Evolutionary conservation across 2,329 filamentous ascomycete species (phyloP).

Genomic region (Aspergillus sp.): DNA sequence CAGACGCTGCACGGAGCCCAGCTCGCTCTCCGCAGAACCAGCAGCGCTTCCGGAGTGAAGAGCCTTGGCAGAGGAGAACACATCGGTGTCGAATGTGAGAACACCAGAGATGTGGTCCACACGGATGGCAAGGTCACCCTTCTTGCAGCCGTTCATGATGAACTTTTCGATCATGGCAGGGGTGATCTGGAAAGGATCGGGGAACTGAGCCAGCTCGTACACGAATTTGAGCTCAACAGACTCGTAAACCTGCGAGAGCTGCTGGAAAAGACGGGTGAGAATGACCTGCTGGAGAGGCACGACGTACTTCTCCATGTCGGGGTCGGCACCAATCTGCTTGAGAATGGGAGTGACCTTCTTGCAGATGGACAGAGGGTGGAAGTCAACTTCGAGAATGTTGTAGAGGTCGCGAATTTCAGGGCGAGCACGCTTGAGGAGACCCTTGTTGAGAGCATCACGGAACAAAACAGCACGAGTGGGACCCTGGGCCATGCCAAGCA

Average conservation of each 20-base stretch:
- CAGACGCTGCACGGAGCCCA: constrained; percentile 84
- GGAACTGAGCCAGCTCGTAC: constrained; percentile 90
- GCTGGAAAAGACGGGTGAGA: constrained; percentile 96
- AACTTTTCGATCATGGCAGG: constrained; percentile 97
- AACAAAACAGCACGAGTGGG: constrained; percentile 90
- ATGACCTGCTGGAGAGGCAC: constrained; percentile 97
- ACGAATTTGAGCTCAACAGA: constrained; percentile 95
- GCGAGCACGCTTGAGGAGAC: constrained; percentile 86
- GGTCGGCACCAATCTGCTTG: constrained; percentile 86
- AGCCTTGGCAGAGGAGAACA: constrained; percentile 96
- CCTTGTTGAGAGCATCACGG: constrained; percentile 94
- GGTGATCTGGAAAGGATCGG: constrained; percentile 91
- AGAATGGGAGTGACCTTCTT: constrained; percentile 98
- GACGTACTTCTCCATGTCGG: constrained; percentile 98
- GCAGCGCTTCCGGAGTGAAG: constrained; percentile 80
- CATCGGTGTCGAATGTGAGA: constrained; percentile 95
- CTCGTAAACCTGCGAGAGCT: constrained; percentile 98
- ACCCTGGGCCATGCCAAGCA: constrained; percentile 88
- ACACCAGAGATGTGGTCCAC: constrained; percentile 95
- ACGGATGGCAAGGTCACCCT: constrained; percentile 94
- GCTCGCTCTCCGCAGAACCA: constrained; percentile 85
- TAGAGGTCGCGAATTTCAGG: constrained; percentile 97
- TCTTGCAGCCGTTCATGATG: constrained; percentile 99
- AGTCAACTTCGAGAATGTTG: constrained; percentile 98
- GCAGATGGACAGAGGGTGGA: constrained; percentile 98